Base-by-base conservation (phyloP, 805 yeast genomes). In the Pichia exigua region DNA sequence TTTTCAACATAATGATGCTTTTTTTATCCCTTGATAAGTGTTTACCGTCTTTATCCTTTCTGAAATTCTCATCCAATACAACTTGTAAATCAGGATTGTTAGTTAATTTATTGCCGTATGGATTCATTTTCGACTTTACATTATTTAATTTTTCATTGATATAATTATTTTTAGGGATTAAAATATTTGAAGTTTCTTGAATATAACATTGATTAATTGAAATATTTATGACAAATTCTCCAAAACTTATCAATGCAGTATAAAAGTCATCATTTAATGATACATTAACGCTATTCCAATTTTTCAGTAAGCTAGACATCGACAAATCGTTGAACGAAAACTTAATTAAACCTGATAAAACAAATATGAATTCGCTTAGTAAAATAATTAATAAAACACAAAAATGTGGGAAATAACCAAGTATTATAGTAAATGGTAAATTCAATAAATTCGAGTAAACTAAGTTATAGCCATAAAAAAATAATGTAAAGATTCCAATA, bases 331-430 rank as follows among this genome's bases (percentile, higher is more conserved):
- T 60, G 46, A 70, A 68, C 26, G 68, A 83, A 4, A 60, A 55
- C 69, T 82, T 81, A n/a, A 80, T 74, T 7, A 83, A 45, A 1
- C 81, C 73, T 0, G 95, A 91, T 44, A 82, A 54, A 0, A 70
- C 58, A 59, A 83, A 85, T 5, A 85, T 78, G 0, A 64, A 45
- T 0, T 74, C 59, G 53, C 94, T 84, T 17, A 83, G 59, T 0
- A 67, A 15, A 7, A 82, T 77, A 18, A 85, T 73, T 5, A 61
- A 52, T 4, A 81, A 56, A 0, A 83, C 77, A 40, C 82, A 63
- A 20, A 85, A 63, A 59, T 87, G 91, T 1, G 95, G 95, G 15
- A 79, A 64, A 56, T 81, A 80, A 1, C 89, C 84, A 53, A 81
- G 62, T 15, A 79, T 65, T 27, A 83, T 76, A 5, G 78, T 73